phyloP scores from a whole-genome alignment of 2,329 filamentous ascomycete genomes.

The Cercospora sojina region DNA sequence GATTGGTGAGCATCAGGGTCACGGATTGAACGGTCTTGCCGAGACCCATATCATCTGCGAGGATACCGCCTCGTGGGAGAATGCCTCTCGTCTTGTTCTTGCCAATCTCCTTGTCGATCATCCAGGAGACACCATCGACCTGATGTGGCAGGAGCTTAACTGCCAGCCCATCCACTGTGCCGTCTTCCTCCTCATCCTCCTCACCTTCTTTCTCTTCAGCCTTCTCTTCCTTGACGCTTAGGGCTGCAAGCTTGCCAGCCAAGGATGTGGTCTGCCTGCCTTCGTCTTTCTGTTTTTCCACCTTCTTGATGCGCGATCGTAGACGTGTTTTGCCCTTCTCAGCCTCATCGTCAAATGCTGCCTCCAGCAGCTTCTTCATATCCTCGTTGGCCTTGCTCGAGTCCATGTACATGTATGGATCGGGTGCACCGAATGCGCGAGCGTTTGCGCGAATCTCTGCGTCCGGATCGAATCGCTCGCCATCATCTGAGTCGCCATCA shows the following conservation, averaged over 20 bases:
- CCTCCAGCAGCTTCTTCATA: constrained; percentile 78
- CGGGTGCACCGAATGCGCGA: constrained; percentile 53
- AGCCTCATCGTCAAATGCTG: constrained; percentile 72
- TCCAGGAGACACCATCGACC: constrained; percentile 90
- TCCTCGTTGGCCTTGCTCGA: constrained; percentile 70
- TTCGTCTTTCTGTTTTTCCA: constrained; percentile 31
- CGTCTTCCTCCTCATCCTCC: constrained; percentile 56
- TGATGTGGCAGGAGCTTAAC: constrained; percentile 92
- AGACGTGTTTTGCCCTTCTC: constrained; percentile 52
- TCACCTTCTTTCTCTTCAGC: constrained; percentile 45
- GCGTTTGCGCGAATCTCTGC: constrained; percentile 47
- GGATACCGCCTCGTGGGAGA: constrained; percentile 86
- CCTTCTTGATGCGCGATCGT: constrained; percentile 47
- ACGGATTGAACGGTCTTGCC: constrained; percentile 96
- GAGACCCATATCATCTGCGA: constrained; percentile 95
- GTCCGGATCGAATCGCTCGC: constrained; percentile 51
- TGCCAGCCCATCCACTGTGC: constrained; percentile 73
- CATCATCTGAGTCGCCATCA: constrained; percentile 36
- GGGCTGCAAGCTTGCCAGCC: constrained; percentile 46
- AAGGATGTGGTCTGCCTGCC: constrained; percentile 43
- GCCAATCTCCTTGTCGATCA: constrained; percentile 87
- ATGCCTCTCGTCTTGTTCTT: constrained; percentile 75
- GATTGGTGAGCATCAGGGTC: constrained; percentile 79
- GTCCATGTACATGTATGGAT: constrained; percentile 65
- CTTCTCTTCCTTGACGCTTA: constrained; percentile 48